These are phyloP conservation scores for Globisporangium nagaii DNA, from an alignment of 352 stramenopile species.

Conservation along the genomic window DNA sequence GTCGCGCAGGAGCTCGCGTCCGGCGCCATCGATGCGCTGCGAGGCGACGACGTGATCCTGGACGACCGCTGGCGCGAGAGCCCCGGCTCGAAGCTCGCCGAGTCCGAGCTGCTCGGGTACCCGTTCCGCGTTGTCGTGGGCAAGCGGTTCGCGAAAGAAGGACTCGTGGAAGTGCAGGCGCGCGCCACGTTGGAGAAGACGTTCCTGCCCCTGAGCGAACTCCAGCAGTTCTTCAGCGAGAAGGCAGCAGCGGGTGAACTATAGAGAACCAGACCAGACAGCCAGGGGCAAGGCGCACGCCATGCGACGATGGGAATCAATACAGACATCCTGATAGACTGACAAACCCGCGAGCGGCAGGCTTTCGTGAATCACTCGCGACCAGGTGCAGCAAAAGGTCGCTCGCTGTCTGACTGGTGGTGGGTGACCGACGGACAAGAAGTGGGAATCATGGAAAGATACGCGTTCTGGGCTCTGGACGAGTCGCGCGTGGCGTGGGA, in stretches of 20 bases:
- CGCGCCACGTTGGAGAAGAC: conserved; percentile 59
- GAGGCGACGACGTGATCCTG: conserved; percentile 62
- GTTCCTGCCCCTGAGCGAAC: conserved; percentile 40
- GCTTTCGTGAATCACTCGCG: no score
- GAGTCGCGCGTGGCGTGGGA: no score
- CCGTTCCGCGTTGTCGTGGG: conserved; percentile 83
- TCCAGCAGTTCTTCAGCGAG: conserved; percentile 33
- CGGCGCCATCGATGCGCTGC: conserved; percentile 20
- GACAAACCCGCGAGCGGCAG: no score
- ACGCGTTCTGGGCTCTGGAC: no score
- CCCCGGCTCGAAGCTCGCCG: conserved; percentile 71
- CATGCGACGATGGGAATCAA: no score
- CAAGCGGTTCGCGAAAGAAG: conserved; percentile 71
- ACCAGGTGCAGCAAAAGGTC: no score
- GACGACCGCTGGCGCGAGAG: conserved; percentile 83
- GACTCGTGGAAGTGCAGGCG: conserved; percentile 70
- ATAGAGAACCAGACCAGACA: conserved; percentile 7
- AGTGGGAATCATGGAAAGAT: no score
- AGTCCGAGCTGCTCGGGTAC: conserved; percentile 84
- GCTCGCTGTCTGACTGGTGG: no score
- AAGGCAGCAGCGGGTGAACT: conserved; percentile 8
- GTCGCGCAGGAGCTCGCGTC: conserved; percentile 55
- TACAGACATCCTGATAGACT: no score
- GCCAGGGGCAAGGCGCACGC: background rate
- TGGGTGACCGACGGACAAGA: no score